Evolutionary conservation across 2,329 filamentous ascomycete species (phyloP).

Genomic region (Ceratocystis lukuohia): DNA sequence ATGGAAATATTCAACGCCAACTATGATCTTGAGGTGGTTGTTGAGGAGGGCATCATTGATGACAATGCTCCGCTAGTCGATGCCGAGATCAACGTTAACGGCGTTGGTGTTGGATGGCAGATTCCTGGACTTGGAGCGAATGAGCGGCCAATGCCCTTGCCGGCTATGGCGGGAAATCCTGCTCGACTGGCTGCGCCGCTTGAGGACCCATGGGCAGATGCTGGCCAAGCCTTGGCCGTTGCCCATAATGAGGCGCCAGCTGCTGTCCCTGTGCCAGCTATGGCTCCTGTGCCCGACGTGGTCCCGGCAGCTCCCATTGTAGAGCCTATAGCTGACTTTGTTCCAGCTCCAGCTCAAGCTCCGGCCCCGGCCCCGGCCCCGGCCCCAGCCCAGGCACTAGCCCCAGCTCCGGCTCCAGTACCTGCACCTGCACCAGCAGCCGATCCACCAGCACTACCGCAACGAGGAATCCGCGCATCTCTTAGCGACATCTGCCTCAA

Average conservation of each 20-base stretch:
- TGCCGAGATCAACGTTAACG: constrained; percentile 14
- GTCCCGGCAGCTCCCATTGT: background rate
- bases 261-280: background rate
- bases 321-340: background rate
- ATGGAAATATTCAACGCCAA: constrained; percentile 11
- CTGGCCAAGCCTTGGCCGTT: background rate
- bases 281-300: background rate
- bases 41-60: constrained; percentile 25
- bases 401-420: constrained; percentile 13
- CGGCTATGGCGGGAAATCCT: background rate
- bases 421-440: constrained; percentile 19
- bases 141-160: background rate
- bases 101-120: constrained; percentile 10
- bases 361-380: constrained; percentile 1
- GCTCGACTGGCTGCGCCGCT: background rate
- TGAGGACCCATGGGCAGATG: background rate
- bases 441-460: constrained; percentile 18
- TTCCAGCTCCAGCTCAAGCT: constrained; percentile 1
- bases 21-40: constrained; percentile 21
- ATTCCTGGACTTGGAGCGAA: background rate
- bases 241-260: background rate
- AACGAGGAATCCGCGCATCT: constrained; percentile 26
- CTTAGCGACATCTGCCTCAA: constrained; percentile 36
- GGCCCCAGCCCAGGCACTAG: background rate
- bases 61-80: constrained; percentile 21